A percentile compares a stretch with the other conserved stretches of the same genome.
Conservation (phyloP, 106 monocot genomes). For the Allium fistulosum region DNA sequence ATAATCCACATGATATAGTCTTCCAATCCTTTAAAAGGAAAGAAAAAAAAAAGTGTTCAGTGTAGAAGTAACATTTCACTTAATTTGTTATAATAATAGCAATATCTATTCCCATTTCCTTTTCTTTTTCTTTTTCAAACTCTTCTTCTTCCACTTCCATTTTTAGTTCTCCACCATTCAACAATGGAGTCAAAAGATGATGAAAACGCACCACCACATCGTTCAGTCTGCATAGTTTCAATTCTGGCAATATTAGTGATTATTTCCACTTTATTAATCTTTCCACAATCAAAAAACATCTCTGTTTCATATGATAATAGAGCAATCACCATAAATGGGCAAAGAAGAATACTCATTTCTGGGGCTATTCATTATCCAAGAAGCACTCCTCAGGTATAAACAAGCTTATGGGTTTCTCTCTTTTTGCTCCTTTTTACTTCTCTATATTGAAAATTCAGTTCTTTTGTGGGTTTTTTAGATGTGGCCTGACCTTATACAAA, state of each 20-base stretch:
- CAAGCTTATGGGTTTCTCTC: background rate
- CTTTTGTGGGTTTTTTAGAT: constrained; percentile 30
- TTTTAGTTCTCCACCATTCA: background rate
- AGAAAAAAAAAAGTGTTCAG: too few relatives aligned
- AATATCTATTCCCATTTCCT: background rate
- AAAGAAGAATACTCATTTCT: constrained; percentile 46
- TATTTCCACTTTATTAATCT: background rate
- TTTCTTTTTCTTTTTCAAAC: background rate
- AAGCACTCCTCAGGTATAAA: constrained; percentile 41
- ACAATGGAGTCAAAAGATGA: background rate
- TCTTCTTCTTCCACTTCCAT: background rate
- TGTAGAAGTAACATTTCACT: too few relatives aligned
- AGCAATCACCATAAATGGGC: constrained; percentile 35
- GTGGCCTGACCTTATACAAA: constrained; percentile 90
- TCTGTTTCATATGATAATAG: constrained; percentile 15
- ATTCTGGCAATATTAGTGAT: background rate
- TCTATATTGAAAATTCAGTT: background rate
- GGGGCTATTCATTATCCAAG: constrained; percentile 61
- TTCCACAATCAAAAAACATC: background rate
- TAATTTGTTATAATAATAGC: too few relatives aligned
- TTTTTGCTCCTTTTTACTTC: background rate
- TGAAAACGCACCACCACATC: background rate
- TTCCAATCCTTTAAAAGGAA: too few relatives aligned
- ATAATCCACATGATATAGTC: too few relatives aligned
- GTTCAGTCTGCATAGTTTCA: background rate